These are phyloP conservation scores for Ogataea trehaloabstinens DNA, from an alignment of 805 yeast genomes.

Conservation along the genomic window DNA sequence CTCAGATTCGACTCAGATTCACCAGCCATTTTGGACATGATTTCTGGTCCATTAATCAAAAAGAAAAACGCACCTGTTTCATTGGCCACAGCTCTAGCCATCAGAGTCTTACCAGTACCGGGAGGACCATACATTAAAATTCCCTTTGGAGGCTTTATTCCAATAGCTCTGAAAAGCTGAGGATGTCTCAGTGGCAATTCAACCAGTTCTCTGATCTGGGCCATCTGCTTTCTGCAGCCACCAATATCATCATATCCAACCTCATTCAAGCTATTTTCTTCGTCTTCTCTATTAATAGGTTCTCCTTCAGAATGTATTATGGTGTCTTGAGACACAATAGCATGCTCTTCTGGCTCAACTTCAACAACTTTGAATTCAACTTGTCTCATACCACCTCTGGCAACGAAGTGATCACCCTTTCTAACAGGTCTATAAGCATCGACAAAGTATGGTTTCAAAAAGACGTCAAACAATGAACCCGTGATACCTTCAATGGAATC, in stretches of 20 bases:
- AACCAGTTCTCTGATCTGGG: conserved; percentile 97
- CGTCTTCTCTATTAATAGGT: conserved; percentile 97
- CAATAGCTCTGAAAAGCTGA: conserved; percentile 94
- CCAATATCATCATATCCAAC: conserved; percentile 99
- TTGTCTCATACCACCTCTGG: conserved; percentile 99
- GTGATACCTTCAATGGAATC: conserved; percentile 98
- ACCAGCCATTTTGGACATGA: conserved; percentile 99
- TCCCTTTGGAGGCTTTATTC: conserved; percentile 99
- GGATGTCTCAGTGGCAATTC: conserved; percentile 98
- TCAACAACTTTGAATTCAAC: conserved; percentile 98
- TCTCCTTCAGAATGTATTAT: conserved; percentile 98
- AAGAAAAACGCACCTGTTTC: conserved; percentile 99
- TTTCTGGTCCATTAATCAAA: conserved; percentile 97
- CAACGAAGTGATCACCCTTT: conserved; percentile 94
- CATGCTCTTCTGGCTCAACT: conserved; percentile 95
- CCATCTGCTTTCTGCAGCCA: conserved; percentile 99
- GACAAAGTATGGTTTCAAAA: conserved; percentile 95
- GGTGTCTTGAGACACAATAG: conserved; percentile 98
- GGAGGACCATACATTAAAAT: conserved; percentile 98
- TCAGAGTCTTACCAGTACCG: conserved; percentile 98
- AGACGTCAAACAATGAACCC: conserved; percentile 93
- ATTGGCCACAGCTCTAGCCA: conserved; percentile 99
- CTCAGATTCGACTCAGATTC: conserved; percentile 96
- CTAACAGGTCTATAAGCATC: conserved; percentile 99
- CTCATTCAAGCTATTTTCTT: conserved; percentile 92